These are phyloP conservation scores for Boletus vermiculosoides DNA, from an alignment of 768 basidiomycete species.

Conservation along the genomic window DNA sequence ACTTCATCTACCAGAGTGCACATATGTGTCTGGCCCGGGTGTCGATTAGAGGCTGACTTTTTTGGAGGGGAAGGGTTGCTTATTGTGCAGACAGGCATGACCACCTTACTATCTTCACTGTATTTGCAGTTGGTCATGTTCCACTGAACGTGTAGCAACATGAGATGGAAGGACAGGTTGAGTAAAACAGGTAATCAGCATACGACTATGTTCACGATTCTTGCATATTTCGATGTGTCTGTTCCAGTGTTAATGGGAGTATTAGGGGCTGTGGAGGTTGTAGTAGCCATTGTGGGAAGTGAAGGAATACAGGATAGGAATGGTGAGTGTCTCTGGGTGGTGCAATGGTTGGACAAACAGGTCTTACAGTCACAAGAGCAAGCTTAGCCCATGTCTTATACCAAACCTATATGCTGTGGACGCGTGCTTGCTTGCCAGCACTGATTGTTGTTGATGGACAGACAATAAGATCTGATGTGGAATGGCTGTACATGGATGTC, in stretches of 20 bases:
- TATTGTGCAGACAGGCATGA: too few species aligned
- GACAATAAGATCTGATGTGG: not conserved
- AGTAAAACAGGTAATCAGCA: not conserved
- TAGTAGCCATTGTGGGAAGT: not conserved
- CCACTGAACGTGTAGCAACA: not conserved
- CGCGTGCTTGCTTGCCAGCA: not conserved
- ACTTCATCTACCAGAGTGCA: not conserved
- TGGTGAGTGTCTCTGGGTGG: not conserved
- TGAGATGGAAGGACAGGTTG: not conserved
- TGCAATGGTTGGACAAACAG: not conserved
- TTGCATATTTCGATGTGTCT: not conserved
- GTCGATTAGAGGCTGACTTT: too few species aligned
- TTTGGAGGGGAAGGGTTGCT: too few species aligned
- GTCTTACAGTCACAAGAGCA: not conserved
- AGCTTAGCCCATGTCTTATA: not conserved
- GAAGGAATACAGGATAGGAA: not conserved
- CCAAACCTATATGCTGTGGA: not conserved
- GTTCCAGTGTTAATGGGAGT: not conserved
- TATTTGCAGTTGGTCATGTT: too few species aligned
- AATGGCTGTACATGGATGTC: too few species aligned
- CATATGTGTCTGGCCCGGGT: slow-evolving; percentile 3
- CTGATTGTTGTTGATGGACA: not conserved
- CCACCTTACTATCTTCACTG: too few species aligned
- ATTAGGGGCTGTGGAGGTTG: not conserved
- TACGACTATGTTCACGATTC: not conserved